Evolutionary conservation across 768 basidiomycete species (phyloP).

Genomic region (Tulasnella sp.): DNA sequence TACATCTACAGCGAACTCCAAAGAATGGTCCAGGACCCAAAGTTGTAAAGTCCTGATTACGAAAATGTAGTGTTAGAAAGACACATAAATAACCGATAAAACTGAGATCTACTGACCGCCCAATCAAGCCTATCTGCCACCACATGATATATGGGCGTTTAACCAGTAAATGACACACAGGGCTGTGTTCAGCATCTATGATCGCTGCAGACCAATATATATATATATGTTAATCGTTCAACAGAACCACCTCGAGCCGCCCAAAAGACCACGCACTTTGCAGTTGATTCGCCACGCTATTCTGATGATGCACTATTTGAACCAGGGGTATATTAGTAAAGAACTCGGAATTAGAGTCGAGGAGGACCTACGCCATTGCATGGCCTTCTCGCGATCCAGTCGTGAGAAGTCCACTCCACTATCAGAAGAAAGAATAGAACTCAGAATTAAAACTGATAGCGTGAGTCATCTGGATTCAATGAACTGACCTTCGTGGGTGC

Average conservation of each 20-base stretch:
- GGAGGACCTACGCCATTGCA: conserved; percentile 16
- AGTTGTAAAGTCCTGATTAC: background rate
- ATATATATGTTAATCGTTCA: too few relatives aligned
- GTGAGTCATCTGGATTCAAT: too few relatives aligned
- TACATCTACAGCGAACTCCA: conserved; percentile 6
- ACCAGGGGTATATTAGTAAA: too few relatives aligned
- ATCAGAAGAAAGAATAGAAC: too few relatives aligned
- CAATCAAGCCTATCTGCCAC: conserved; percentile 9
- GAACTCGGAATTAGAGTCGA: too few relatives aligned
- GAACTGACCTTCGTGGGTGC: background rate
- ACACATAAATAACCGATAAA: too few relatives aligned
- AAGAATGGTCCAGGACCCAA: conserved; percentile 2
- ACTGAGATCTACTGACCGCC: conserved; percentile 3
- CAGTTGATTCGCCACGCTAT: conserved; percentile 3
- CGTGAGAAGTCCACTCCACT: conserved; percentile 8
- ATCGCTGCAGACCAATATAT: background rate
- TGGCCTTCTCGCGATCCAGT: conserved; percentile 6
- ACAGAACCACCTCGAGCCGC: too few relatives aligned
- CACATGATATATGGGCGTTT: conserved; percentile 12
- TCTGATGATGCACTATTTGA: conserved; percentile 14
- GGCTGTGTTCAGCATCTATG: background rate
- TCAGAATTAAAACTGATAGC: background rate
- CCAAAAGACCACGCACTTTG: background rate
- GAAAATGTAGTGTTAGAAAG: background rate
- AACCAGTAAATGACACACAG: background rate